Percentiles rank a stretch among this genome's conserved stretches.
Evolutionary conservation across 768 basidiomycete species (phyloP).

Genomic region (Amanita thiersii): DNA sequence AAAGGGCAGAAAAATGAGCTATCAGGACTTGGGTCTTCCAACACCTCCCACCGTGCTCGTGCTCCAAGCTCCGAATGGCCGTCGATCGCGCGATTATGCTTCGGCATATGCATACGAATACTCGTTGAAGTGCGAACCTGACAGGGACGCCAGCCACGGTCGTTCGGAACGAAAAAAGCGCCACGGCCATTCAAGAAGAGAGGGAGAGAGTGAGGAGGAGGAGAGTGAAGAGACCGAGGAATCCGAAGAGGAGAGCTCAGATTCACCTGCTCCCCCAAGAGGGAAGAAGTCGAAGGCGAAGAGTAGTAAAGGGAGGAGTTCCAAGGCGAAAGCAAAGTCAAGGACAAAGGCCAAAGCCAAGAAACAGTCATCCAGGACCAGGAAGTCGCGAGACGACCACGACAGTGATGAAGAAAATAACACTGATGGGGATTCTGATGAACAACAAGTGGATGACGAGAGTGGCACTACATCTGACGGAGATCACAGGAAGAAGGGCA

Average conservation of each 20-base stretch:
- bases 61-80: conserved; percentile 2
- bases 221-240: conserved; percentile 2
- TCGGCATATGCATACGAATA: conserved; percentile 8
- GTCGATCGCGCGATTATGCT: conserved; percentile 4
- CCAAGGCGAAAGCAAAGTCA: conserved; percentile 1
- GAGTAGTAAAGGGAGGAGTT: conserved; percentile 1
- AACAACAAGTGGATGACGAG: neutral
- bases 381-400: conserved; percentile 2
- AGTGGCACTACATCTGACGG: neutral
- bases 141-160: neutral
- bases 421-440: neutral
- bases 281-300: conserved; percentile 5
- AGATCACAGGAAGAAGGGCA: conserved; percentile 1
- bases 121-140: conserved; percentile 5
- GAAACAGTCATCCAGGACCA: neutral
- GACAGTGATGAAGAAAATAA: conserved; percentile 4
- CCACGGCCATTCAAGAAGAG: neutral
- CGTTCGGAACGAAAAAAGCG: conserved; percentile 2
- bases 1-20: neutral
- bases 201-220: conserved; percentile 1
- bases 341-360: conserved; percentile 2
- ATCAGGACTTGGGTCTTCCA: conserved; percentile 3
- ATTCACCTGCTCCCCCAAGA: conserved; percentile 1
- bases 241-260: neutral
- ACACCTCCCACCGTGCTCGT: conserved; percentile 6